Conservation (phyloP, 768 basidiomycete species). For the Pulveroboletus frians region DNA sequence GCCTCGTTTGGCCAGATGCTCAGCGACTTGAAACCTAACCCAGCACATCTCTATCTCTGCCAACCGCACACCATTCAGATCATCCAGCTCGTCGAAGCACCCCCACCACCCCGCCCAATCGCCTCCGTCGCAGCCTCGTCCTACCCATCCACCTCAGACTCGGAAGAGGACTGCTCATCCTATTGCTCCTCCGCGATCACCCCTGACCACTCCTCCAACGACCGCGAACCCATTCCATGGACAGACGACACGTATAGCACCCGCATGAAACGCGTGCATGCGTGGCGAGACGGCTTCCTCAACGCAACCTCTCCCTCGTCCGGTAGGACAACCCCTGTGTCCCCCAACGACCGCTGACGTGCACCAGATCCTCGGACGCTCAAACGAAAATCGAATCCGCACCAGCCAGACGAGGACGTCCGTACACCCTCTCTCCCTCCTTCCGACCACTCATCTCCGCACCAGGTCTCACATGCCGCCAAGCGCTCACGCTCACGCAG, state of each 20-base stretch:
- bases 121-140: slow-evolving; percentile 32
- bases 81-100: slow-evolving; percentile 69
- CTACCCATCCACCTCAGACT: slow-evolving; percentile 32
- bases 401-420: slow-evolving; percentile 40
- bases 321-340: slow-evolving; percentile 31
- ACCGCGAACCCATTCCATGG: slow-evolving; percentile 21
- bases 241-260: slow-evolving; percentile 48
- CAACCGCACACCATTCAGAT: slow-evolving; percentile 54
- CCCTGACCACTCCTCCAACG: slow-evolving; percentile 33
- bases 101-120: slow-evolving; percentile 45
- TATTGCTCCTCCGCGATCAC: slow-evolving; percentile 67
- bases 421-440: slow-evolving; percentile 18
- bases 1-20: slow-evolving; percentile 19
- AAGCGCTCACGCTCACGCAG: slow-evolving; percentile 51
- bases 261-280: slow-evolving; percentile 62
- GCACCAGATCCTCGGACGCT: slow-evolving; percentile 29
- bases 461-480: slow-evolving; percentile 47
- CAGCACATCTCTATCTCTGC: slow-evolving; percentile 42
- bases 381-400: slow-evolving; percentile 41
- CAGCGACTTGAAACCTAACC: slow-evolving; percentile 31
- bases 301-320: slow-evolving; percentile 38
- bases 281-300: slow-evolving; percentile 62
- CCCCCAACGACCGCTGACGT: slow-evolving; percentile 5
- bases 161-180: slow-evolving; percentile 51
- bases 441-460: slow-evolving; percentile 13